Conservation (phyloP, 2,329 filamentous ascomycete species). For the Ascochyta pisi region DNA sequence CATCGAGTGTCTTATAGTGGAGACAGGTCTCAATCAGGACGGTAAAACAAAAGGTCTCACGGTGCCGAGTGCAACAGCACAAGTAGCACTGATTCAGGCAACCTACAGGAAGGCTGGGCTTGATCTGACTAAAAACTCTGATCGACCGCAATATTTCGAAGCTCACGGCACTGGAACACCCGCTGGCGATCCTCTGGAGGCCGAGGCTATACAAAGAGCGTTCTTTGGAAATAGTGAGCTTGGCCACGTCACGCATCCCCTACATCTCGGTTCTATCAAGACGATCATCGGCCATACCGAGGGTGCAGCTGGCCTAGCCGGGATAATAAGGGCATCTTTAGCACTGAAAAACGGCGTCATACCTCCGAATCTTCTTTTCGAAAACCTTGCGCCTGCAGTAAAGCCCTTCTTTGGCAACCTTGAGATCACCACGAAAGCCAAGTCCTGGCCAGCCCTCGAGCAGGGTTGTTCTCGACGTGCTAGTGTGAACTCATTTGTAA, state of each 20-base stretch:
- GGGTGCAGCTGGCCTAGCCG: constrained; percentile 45
- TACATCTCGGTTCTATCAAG: constrained; percentile 31
- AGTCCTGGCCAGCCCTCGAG: constrained; percentile 19
- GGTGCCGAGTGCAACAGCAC: constrained; percentile 54
- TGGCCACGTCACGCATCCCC: neutral
- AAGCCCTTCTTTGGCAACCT: constrained; percentile 27
- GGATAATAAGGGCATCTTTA: constrained; percentile 48
- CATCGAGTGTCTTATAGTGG: constrained; percentile 51
- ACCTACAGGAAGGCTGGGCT: constrained; percentile 50
- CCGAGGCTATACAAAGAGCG: constrained; percentile 24
- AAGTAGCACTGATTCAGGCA: constrained; percentile 37
- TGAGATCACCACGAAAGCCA: constrained; percentile 7
- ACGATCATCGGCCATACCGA: constrained; percentile 53
- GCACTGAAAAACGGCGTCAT: constrained; percentile 30
- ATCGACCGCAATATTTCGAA: constrained; percentile 45
- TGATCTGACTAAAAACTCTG: constrained; percentile 23
- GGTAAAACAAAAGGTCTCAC: constrained; percentile 52
- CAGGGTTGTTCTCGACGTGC: constrained; percentile 14
- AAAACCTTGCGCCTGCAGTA: constrained; percentile 41
- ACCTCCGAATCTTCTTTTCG: constrained; percentile 44
- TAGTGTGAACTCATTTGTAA: constrained; percentile 27
- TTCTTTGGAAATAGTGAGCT: constrained; percentile 17
- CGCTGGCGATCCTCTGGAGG: constrained; percentile 42
- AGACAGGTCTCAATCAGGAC: constrained; percentile 48
- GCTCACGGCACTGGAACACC: constrained; percentile 51